Evolutionary conservation across 106 monocot genomes (phyloP).

Genomic region (Iris macrosiphon): DNA sequence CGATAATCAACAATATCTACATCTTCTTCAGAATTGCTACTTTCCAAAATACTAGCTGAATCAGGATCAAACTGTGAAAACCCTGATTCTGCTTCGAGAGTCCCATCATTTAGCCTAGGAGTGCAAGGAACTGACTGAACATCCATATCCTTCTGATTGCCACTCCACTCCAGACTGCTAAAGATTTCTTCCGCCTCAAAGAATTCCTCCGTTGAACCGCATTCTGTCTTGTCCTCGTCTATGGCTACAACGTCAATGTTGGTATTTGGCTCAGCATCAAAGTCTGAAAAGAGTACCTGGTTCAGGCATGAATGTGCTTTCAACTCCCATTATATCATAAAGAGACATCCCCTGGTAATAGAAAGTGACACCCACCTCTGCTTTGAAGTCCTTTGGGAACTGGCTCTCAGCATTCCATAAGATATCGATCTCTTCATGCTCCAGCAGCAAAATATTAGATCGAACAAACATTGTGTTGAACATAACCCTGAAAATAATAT

Average conservation of each 20-base stretch:
- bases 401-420: conserved; percentile 50
- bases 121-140: conserved; percentile 6
- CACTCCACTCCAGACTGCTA: conserved; percentile 59
- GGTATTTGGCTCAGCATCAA: conserved; percentile 37
- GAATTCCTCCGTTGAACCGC: conserved; percentile 58
- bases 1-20: not conserved
- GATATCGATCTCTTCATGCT: conserved; percentile 61
- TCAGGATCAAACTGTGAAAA: not conserved
- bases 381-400: conserved; percentile 70
- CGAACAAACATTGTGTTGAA: conserved; percentile 80
- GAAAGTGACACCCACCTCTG: conserved; percentile 53
- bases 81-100: not conserved
- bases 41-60: too few species aligned
- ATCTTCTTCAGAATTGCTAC: not conserved
- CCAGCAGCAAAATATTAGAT: conserved; percentile 49
- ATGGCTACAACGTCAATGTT: conserved; percentile 16
- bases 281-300: conserved; percentile 97
- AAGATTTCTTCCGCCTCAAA: conserved; percentile 97
- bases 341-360: conserved; percentile 10
- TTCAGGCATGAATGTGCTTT: conserved; percentile 57
- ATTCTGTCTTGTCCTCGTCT: conserved; percentile 46
- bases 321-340: conserved; percentile 18
- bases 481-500: conserved; percentile 74
- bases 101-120: not conserved
- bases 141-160: conserved; percentile 40